phyloP scores from a whole-genome alignment of 768 basidiomycete genomes.

The Grammothele lineata region DNA sequence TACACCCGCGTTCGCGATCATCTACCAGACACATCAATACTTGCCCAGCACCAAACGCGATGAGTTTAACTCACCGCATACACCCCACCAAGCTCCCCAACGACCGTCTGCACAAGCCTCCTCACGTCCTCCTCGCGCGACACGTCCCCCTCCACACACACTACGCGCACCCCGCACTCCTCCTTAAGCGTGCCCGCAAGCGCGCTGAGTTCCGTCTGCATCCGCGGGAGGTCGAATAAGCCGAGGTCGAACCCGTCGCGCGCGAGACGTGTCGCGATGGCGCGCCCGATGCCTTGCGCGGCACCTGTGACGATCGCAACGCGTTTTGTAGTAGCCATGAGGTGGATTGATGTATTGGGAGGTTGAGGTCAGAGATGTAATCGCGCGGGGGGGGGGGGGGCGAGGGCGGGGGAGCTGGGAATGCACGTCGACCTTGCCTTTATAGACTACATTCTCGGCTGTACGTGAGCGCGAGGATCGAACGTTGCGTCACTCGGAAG shows the following conservation, averaged over 20 bases:
- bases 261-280: conserved; percentile 22
- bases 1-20: conserved; percentile 29
- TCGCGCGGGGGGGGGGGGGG: too few relatives aligned
- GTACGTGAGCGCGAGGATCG: too few relatives aligned
- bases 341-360: too few relatives aligned
- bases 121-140: conserved; percentile 37
- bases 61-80: conserved; percentile 39
- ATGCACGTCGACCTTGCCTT: too few relatives aligned
- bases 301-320: conserved; percentile 29
- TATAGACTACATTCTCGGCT: too few relatives aligned
- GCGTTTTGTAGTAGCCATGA: too few relatives aligned
- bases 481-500: too few relatives aligned
- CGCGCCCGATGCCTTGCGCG: conserved; percentile 27
- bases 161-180: conserved; percentile 18
- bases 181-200: conserved; percentile 13
- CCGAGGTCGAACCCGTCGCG: conserved; percentile 22
- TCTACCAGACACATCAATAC: conserved; percentile 9
- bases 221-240: conserved; percentile 19
- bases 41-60: background rate
- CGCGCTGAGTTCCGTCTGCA: conserved; percentile 8
- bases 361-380: too few relatives aligned
- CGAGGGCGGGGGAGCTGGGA: too few relatives aligned
- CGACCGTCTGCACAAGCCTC: conserved; percentile 30
- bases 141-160: conserved; percentile 37
- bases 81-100: conserved; percentile 35